Percentiles rank a stretch among this genome's conserved stretches.
phyloP scores from a whole-genome alignment of 1,284 basidiomycete genomes.

The Xanthoconium separans region DNA sequence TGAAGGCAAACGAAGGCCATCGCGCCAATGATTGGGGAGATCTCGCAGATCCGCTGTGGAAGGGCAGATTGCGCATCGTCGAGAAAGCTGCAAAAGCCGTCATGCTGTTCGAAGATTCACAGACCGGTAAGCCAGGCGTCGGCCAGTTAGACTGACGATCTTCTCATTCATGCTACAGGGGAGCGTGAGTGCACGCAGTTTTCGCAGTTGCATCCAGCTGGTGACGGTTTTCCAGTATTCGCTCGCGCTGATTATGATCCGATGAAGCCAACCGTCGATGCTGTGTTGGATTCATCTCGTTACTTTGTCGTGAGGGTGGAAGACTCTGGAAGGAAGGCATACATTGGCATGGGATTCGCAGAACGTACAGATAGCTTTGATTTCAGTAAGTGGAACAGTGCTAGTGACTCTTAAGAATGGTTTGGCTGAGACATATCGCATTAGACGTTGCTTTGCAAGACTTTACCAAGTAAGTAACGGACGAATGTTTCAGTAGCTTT shows the following conservation, averaged over 20 bases:
- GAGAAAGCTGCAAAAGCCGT: constrained; percentile 64
- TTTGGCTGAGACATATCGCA: constrained; percentile 4
- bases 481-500: background rate
- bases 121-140: constrained; percentile 53
- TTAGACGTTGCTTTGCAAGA: constrained; percentile 93
- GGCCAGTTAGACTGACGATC: background rate
- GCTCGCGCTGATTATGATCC: constrained; percentile 89
- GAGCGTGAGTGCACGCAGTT: constrained; percentile 48
- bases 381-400: constrained; percentile 63
- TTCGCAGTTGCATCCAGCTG: constrained; percentile 10
- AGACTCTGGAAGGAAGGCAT: constrained; percentile 83
- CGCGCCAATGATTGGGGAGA: constrained; percentile 87
- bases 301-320: constrained; percentile 96
- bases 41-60: constrained; percentile 81
- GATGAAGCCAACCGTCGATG: constrained; percentile 83
- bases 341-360: constrained; percentile 91
- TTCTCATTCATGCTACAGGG: constrained; percentile 39
- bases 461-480: constrained; percentile 74
- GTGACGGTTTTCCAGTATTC: constrained; percentile 59
- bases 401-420: background rate
- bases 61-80: constrained; percentile 82
- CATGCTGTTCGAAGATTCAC: constrained; percentile 73
- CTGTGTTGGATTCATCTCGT: constrained; percentile 92
- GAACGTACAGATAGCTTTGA: constrained; percentile 93
- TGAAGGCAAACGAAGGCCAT: constrained; percentile 83